These are phyloP conservation scores for Mycena rosella DNA, from an alignment of 768 basidiomycete genomes.

Conservation along the genomic window DNA sequence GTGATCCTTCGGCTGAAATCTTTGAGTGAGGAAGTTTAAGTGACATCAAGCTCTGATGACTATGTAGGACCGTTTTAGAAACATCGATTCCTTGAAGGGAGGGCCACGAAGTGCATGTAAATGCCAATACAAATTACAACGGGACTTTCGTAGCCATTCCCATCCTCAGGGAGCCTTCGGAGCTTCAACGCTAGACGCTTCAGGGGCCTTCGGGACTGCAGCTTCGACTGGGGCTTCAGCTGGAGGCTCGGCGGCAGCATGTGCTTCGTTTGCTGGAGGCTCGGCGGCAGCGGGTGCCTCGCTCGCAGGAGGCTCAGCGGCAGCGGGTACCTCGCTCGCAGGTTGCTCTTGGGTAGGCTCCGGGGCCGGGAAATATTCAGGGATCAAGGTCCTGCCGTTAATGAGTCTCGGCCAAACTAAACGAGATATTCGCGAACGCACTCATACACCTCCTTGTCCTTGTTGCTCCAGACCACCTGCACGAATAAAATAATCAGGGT, in stretches of 20 bases:
- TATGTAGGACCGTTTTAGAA: no score
- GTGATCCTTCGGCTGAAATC: no score
- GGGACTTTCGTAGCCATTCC: no score
- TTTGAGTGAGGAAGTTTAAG: no score
- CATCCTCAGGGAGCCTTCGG: conserved; percentile 2
- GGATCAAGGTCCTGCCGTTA: conserved; percentile 59
- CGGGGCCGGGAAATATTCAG: conserved; percentile 70
- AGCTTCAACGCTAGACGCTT: conserved; percentile 7
- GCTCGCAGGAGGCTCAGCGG: no score
- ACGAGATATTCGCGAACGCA: conserved; percentile 50
- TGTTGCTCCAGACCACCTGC: conserved; percentile 71
- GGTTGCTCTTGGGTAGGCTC: conserved; percentile 7
- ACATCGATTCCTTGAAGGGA: no score
- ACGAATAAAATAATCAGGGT: not conserved
- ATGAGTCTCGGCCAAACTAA: conserved; percentile 16
- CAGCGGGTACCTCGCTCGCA: conserved; percentile 3
- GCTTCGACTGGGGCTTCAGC: not conserved
- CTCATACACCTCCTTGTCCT: conserved; percentile 76
- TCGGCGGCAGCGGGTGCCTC: no score
- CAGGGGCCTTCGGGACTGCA: conserved; percentile 12
- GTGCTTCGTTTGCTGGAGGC: no score
- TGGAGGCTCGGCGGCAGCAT: no score
- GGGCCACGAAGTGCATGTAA: no score
- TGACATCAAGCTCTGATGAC: no score
- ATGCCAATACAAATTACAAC: not conserved